phyloP scores from a whole-genome alignment of 2,329 filamentous ascomycete genomes.

The Herpotrichia juniperi region DNA sequence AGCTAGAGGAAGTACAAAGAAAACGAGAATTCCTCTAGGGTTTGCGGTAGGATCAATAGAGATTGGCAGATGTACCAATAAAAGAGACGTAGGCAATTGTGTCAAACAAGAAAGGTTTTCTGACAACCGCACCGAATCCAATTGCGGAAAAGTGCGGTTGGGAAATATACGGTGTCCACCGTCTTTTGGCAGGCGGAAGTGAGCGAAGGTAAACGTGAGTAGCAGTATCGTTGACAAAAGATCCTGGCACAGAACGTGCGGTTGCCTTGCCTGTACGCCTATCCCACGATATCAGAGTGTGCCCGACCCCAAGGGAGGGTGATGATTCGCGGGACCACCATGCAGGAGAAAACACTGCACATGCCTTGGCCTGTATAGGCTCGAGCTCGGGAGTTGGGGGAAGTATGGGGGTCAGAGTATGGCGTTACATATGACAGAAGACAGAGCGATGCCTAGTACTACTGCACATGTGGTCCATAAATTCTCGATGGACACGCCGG shows the following conservation, averaged over 20 bases:
- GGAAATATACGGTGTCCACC: conserved; percentile 22
- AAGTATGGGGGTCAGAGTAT: conserved; percentile 5
- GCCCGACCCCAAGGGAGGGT: conserved; percentile 8
- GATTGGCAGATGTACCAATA: conserved; percentile 24
- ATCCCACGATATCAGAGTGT: conserved; percentile 18
- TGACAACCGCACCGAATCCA: conserved; percentile 5
- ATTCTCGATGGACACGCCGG: neutral
- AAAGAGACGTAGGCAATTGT: conserved; percentile 9
- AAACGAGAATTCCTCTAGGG: conserved; percentile 10
- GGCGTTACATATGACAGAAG: conserved; percentile 10
- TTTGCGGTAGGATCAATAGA: conserved; percentile 9
- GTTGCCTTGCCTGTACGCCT: conserved; percentile 40
- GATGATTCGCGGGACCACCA: conserved; percentile 27
- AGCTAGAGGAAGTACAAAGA: conserved; percentile 14
- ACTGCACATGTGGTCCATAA: conserved; percentile 10
- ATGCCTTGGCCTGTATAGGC: conserved; percentile 20
- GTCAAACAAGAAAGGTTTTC: conserved; percentile 13
- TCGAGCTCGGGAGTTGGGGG: conserved; percentile 3
- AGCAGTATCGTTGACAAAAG: conserved; percentile 7
- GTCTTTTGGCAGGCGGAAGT: conserved; percentile 26
- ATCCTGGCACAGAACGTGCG: conserved; percentile 19
- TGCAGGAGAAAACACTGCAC: conserved; percentile 15
- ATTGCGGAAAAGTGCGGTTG: conserved; percentile 15
- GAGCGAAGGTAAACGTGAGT: conserved; percentile 8
- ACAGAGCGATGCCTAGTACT: conserved; percentile 22